Evolutionary conservation across 2,329 filamentous ascomycete species (phyloP), one percentile per base, ranked within the genome.

Genomic region (Botryosphaeria dothidea): DNA sequence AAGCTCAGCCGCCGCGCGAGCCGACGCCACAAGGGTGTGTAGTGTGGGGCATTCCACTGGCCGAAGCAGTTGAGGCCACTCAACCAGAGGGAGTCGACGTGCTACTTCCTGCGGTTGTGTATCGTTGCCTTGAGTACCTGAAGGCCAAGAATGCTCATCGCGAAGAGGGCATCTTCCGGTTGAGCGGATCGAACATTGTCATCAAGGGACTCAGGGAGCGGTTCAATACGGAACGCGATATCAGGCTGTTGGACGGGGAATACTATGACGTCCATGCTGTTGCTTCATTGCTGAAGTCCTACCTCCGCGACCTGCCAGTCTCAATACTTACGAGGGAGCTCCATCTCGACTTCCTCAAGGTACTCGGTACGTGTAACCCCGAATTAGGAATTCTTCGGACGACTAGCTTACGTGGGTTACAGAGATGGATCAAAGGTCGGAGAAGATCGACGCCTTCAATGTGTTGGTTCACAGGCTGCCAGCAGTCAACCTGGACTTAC

Each of bases 191-290:
- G 0, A 98, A 97, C 74, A 86, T 96, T 63, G 90, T 97, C 57
- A 96, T 99, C 79, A 96, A 94, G 78, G 88, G 88, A 65, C 85
- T 99, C 48, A 91, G 91, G 67, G 94, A 98, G 75, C 89, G 93
- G 2, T 99, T 99, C 82, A 97, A 99, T 77, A 88, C 80, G 3
- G 93, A 99, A 80, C 90, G 93, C 51, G 95, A 99, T 74, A 86
- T 99, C 69, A 92, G 97, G 74, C 83, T 99, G 60, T 77, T 97
- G 27, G 93, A 94, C 66, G 90, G 90, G 57, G 88, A 92, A 66
- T 96, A 94, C 75, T 92, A 97, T 74, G 95, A 99, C 76, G 93
- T 99, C 27, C 94, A 99, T 76, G 95, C 95, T 0, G 91, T 99
- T 11, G 95, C 95, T 7, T 97, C 93, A 36, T 83, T 99, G 54